phyloP scores from a whole-genome alignment of 202 grass and related monocot genomes.

The Panicum virgatum region DNA sequence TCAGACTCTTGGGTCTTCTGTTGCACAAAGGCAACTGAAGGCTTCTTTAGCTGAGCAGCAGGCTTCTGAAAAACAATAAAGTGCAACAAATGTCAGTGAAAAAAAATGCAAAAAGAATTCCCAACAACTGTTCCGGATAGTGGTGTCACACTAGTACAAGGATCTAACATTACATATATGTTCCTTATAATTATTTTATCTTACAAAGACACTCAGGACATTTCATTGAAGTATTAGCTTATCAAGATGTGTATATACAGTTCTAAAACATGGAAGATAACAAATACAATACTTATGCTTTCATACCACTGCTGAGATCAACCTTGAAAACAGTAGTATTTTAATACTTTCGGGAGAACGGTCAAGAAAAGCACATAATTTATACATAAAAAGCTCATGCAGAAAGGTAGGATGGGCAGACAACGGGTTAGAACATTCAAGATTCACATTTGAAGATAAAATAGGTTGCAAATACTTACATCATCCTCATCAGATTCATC shows the following conservation, averaged over 20 bases:
- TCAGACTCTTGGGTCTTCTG: slow-evolving; percentile 50
- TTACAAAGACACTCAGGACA: not conserved
- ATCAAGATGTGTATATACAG: not conserved
- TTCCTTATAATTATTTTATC: not conserved
- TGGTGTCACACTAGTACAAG: not conserved
- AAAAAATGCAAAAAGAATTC: slow-evolving; percentile 8
- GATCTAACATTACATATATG: not conserved
- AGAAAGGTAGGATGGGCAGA: not conserved
- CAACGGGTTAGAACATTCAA: not conserved
- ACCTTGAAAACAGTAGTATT: not conserved
- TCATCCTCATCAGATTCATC: slow-evolving; percentile 58
- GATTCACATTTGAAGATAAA: not conserved
- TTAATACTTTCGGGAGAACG: not conserved
- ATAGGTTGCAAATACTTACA: slow-evolving; percentile 30
- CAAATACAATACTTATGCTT: not conserved
- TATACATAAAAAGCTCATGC: not conserved
- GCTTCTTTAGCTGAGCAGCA: slow-evolving; percentile 50
- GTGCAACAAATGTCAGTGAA: not conserved
- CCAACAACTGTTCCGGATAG: not conserved
- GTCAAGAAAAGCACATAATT: not conserved
- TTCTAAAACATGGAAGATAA: not conserved
- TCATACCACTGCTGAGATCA: not conserved
- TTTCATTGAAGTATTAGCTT: not conserved
- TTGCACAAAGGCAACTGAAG: slow-evolving; percentile 31
- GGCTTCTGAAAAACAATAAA: slow-evolving; percentile 46